Conservation (phyloP, 805 yeast species). For the Wickerhamiella lipophila region DNA sequence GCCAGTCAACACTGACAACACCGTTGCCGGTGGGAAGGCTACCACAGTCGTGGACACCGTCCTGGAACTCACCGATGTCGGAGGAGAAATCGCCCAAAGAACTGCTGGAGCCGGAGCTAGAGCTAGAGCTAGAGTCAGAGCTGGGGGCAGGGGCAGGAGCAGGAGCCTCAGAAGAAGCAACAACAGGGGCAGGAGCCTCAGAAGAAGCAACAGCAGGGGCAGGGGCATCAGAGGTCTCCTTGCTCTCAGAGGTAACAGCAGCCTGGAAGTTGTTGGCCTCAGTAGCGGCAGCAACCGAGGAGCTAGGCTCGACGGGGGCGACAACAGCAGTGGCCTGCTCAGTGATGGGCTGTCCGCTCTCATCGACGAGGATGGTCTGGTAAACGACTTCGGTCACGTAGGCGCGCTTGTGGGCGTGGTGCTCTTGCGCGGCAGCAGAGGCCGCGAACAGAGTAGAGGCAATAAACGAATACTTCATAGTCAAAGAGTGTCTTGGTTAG, state of each 20-base stretch:
- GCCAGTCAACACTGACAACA: constrained; percentile 59
- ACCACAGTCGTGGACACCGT: constrained; percentile 57
- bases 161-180: constrained; percentile 18
- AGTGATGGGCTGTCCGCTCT: constrained; percentile 28
- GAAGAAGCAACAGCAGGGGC: background rate
- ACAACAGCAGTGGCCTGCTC: constrained; percentile 29
- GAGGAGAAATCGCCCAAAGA: constrained; percentile 38
- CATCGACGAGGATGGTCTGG: constrained; percentile 34
- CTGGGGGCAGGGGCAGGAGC: constrained; percentile 27
- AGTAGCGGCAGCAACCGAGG: constrained; percentile 21
- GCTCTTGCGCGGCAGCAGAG: constrained; percentile 33
- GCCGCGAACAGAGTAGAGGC: constrained; percentile 16
- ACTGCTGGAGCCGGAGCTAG: constrained; percentile 21
- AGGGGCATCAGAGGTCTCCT: constrained; percentile 19
- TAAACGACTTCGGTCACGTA: constrained; percentile 36
- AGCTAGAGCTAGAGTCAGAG: constrained; percentile 25
- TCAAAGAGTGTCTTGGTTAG: constrained; percentile 11
- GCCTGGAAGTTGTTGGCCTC: background rate
- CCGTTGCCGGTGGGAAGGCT: constrained; percentile 73
- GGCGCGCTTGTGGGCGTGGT: constrained; percentile 44
- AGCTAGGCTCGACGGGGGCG: constrained; percentile 21
- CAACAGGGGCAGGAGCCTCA: constrained; percentile 22
- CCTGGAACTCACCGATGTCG: constrained; percentile 54
- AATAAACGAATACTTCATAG: constrained; percentile 12
- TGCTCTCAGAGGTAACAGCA: constrained; percentile 10